Evolutionary conservation across 257 asterid species (phyloP), one percentile per base, ranked within the genome.

Genomic region (Nicotiana knightiana): DNA sequence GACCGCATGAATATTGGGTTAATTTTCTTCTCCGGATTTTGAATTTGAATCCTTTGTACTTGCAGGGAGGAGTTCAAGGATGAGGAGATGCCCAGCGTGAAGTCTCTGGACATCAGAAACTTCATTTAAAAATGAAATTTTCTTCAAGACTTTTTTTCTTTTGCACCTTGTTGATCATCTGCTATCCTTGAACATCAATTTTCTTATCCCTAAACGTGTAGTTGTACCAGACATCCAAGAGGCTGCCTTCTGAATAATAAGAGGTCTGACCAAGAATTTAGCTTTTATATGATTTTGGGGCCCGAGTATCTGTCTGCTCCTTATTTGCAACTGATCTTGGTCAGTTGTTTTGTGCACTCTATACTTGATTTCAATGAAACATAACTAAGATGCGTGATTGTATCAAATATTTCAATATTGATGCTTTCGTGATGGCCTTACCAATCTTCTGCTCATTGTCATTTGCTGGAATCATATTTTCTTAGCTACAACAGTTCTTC

Each of bases 31-130:
- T 21, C 33, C 6, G 12, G 46, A 32, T 17, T 48, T 61, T 80
- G 85, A 81, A 59, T 75, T 11, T 32, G 48, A 77, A 18, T 54
- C 63, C 51, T 67, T 24, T 32, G 59, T 53, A 73, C 53, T 83
- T 77, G 76, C 96, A 93, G 98, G 91, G 99, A 95, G 86, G 95
- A 93, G 84, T 91, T 91, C 89, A 91, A 94, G 88, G 97, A 92
- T 83, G 97, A 94, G 86, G 95, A 89, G 57, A 78, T 93, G 93
- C 97, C 95, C 6, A 81, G 81, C 3, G 94, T 92, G 89, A 94
- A 93, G 92, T 88, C 98, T 54, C 83, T 95, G 87, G 99, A 95
- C 87, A 84, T 92, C 84, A 89, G 99, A 82, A 95, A 92, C 91
- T 95, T 93, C 89, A 76, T 93, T 54, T 95, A 82, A 87, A 85